These are phyloP conservation scores for Skeletonema costatum DNA, from an alignment of 108 stramenopile species.

Conservation along the genomic window DNA sequence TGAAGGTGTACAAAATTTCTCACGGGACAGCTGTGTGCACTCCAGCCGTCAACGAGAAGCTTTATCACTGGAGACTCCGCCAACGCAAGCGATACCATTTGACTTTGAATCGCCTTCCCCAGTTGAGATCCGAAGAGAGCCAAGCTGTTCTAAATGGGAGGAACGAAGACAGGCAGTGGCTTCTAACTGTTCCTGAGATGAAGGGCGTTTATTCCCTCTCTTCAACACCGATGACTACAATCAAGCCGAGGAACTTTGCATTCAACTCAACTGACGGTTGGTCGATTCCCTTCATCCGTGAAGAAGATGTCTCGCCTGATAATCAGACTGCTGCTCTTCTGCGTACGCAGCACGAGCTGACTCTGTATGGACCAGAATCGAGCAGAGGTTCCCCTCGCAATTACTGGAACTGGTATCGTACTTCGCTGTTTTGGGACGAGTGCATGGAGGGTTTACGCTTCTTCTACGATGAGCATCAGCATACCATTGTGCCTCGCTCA, in stretches of 20 bases:
- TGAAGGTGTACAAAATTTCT: slow-evolving; percentile 28
- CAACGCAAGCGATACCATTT: slow-evolving; percentile 48
- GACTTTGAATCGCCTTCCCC: slow-evolving; percentile 33
- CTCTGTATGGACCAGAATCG: slow-evolving; percentile 15
- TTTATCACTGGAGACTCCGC: slow-evolving; percentile 39
- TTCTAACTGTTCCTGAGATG: slow-evolving; percentile 38
- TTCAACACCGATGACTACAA: not conserved
- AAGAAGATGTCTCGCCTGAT: slow-evolving; percentile 12
- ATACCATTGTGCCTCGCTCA: slow-evolving; percentile 29
- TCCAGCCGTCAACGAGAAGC: slow-evolving; percentile 21
- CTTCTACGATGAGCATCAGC: slow-evolving; percentile 39
- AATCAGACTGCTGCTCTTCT: slow-evolving; percentile 19
- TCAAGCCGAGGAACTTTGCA: not conserved
- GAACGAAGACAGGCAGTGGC: slow-evolving; percentile 21
- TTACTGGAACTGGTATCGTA: slow-evolving; percentile 2
- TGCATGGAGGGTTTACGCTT: slow-evolving; percentile 43
- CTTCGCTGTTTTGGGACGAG: slow-evolving; percentile 45
- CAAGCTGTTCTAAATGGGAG: not conserved
- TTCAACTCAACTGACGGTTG: not conserved
- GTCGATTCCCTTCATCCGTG: slow-evolving; percentile 1
- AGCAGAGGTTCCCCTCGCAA: not conserved
- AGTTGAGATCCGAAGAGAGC: slow-evolving; percentile 10
- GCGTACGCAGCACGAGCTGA: slow-evolving; percentile 13
- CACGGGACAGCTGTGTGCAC: slow-evolving; percentile 36
- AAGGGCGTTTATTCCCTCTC: slow-evolving; percentile 32